These are phyloP conservation scores for Eutypella sp. DNA, from an alignment of 2,329 filamentous ascomycete genomes.

Conservation along the genomic window DNA sequence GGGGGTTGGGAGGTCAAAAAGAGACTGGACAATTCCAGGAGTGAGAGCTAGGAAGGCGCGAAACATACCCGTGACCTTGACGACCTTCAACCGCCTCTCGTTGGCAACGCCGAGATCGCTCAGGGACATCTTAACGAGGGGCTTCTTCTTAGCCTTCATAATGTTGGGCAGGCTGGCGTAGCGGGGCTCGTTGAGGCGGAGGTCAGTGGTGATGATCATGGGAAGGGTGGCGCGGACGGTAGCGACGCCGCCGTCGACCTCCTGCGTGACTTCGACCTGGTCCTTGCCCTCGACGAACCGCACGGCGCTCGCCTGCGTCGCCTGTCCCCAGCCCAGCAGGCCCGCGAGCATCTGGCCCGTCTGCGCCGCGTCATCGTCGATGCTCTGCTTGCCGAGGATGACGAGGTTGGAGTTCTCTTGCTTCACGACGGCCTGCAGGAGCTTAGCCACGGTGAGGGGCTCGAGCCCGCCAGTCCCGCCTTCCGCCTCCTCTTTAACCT, in stretches of 20 bases:
- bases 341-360: slow-evolving; percentile 98
- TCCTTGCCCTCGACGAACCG: slow-evolving; percentile 60
- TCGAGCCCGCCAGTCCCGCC: slow-evolving; percentile 52
- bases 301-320: slow-evolving; percentile 86
- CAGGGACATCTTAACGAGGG: slow-evolving; percentile 84
- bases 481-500: slow-evolving; percentile 60
- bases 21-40: background rate
- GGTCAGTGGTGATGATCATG: slow-evolving; percentile 90
- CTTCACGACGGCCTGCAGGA: slow-evolving; percentile 74
- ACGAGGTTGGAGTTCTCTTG: slow-evolving; percentile 87
- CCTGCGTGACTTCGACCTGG: slow-evolving; percentile 71
- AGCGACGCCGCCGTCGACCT: slow-evolving; percentile 94
- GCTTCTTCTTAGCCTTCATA: slow-evolving; percentile 99
- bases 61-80: slow-evolving; percentile 76
- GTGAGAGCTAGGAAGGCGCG: slow-evolving; percentile 1
- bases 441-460: slow-evolving; percentile 86
- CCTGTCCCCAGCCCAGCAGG: slow-evolving; percentile 86
- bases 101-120: slow-evolving; percentile 75
- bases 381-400: slow-evolving; percentile 94
- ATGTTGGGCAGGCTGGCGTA: slow-evolving; percentile 97
- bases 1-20: background rate
- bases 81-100: slow-evolving; percentile 72
- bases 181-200: slow-evolving; percentile 89
- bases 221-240: slow-evolving; percentile 81
- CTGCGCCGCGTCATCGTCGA: slow-evolving; percentile 93